Evolutionary conservation across 2,329 filamentous ascomycete species (phyloP).

Genomic region (Monilinia polystroma): DNA sequence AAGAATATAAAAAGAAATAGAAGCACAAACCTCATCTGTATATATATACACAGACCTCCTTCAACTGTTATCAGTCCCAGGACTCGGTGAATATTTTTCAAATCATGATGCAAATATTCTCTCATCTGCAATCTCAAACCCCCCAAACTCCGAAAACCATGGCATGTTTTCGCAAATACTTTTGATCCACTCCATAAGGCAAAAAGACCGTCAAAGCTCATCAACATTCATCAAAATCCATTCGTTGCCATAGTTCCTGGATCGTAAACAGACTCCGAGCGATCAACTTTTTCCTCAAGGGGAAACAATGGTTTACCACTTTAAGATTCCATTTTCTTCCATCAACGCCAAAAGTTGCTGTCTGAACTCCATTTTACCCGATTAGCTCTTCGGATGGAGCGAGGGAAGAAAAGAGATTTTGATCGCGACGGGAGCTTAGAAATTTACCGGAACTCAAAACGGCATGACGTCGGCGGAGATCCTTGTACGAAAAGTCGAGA

Average conservation of each 20-base stretch:
- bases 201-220: background rate
- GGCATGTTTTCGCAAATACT: background rate
- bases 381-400: background rate
- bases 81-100: slow-evolving; percentile 7
- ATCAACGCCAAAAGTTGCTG: background rate
- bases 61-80: background rate
- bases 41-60: slow-evolving; percentile 5
- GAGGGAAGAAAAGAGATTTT: slow-evolving; percentile 1
- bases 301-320: background rate
- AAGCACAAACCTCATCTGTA: background rate
- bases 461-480: slow-evolving; percentile 8
- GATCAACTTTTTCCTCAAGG: background rate
- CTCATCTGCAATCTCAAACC: background rate
- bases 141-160: slow-evolving; percentile 15
- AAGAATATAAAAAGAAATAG: background rate
- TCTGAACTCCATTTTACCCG: too few relatives aligned
- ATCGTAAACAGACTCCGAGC: slow-evolving; percentile 1
- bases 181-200: slow-evolving; percentile 15
- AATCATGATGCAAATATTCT: background rate
- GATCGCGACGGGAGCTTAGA: slow-evolving; percentile 1
- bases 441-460: slow-evolving; percentile 7
- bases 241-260: too few relatives aligned
- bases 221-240: background rate
- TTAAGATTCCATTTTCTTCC: background rate
- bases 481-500: background rate